Evolutionary conservation across 306 rosid genomes (phyloP).

Genomic region (Quercus agrifolia): DNA sequence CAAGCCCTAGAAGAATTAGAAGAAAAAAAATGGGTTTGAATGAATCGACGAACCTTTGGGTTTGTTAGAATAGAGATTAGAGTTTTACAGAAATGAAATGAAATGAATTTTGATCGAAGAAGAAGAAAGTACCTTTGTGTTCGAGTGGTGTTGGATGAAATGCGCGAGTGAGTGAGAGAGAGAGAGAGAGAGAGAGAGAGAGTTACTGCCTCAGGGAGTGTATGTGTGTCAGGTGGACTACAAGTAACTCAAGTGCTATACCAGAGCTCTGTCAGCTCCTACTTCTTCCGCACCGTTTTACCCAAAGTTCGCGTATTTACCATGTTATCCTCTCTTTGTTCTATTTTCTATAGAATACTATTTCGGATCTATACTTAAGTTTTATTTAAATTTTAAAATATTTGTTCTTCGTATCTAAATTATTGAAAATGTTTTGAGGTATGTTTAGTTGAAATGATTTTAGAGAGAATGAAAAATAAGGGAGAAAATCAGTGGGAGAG

Average conservation of each 20-base stretch:
- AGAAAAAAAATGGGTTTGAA: not conserved
- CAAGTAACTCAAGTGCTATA: not conserved
- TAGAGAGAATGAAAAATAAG: too few species aligned
- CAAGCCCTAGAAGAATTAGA: not conserved
- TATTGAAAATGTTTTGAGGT: too few species aligned
- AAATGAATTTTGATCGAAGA: not conserved
- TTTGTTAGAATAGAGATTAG: not conserved
- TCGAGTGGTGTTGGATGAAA: not conserved
- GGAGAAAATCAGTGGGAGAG: too few species aligned
- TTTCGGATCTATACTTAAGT: too few species aligned
- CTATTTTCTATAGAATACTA: too few species aligned
- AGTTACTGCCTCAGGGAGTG: too few species aligned
- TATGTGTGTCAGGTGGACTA: not conserved
- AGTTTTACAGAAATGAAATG: not conserved
- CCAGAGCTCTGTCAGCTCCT: not conserved
- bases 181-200: not conserved
- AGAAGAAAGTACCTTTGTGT: not conserved
- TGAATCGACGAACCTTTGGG: not conserved
- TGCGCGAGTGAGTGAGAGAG: not conserved
- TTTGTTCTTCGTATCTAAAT: too few species aligned
- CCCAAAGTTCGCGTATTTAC: not conserved
- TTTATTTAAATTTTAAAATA: too few species aligned
- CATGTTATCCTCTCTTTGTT: not conserved
- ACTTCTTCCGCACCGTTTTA: not conserved
- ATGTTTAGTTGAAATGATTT: too few species aligned